phyloP scores from a whole-genome alignment of 129 eudicot species.

The Lonicera japonica region DNA sequence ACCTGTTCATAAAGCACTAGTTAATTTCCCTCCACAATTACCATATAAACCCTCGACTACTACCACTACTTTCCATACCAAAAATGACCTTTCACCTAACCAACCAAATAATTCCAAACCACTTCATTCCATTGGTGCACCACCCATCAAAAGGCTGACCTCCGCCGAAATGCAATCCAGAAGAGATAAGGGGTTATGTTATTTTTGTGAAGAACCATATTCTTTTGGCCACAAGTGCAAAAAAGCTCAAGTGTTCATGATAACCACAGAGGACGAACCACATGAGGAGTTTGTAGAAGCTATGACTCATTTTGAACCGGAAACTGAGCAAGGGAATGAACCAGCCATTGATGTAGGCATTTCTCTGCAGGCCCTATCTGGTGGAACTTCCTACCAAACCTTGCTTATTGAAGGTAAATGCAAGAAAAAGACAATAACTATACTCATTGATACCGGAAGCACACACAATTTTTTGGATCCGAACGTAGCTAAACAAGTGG shows the following conservation, averaged over 20 bases:
- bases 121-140: too few species aligned
- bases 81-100: too few species aligned
- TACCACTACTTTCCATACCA: too few species aligned
- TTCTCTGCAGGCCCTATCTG: background rate
- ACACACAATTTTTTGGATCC: background rate
- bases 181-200: too few species aligned
- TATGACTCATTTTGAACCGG: background rate
- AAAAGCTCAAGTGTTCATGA: background rate
- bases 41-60: background rate
- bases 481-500: background rate
- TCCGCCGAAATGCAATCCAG: too few species aligned
- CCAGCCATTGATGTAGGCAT: background rate
- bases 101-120: too few species aligned
- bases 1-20: background rate
- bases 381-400: background rate
- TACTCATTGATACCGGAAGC: background rate
- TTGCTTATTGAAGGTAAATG: background rate
- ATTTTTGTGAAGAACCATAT: background rate
- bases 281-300: background rate
- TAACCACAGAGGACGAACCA: background rate
- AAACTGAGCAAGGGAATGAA: background rate
- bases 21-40: background rate
- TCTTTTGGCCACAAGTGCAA: background rate
- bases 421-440: background rate
- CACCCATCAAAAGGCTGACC: too few species aligned